A percentile compares a stretch with the other conserved stretches of the same genome.
Conservation (phyloP, 2,329 filamentous ascomycete species). For the Lachnellula occidentalis region DNA sequence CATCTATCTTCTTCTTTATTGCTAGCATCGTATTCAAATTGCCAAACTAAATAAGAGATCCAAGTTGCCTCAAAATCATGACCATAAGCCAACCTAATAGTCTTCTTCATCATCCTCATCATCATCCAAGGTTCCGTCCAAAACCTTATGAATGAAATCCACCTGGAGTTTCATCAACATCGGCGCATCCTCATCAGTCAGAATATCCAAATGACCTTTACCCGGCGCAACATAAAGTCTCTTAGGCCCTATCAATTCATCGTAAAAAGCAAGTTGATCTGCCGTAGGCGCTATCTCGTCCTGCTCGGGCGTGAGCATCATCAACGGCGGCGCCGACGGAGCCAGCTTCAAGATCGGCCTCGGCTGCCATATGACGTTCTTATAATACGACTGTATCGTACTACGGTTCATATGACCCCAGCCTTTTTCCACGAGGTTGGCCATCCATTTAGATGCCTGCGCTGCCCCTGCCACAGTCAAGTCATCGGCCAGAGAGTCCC, state of each 20-base stretch:
- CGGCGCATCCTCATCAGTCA: slow-evolving; percentile 12
- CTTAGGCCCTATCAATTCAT: slow-evolving; percentile 9
- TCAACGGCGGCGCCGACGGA: slow-evolving; percentile 4
- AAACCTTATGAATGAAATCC: background rate
- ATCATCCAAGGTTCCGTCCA: background rate
- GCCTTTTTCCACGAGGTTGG: no score
- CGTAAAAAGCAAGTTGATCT: slow-evolving; percentile 3
- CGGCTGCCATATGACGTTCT: slow-evolving; percentile 4
- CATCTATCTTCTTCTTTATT: no score
- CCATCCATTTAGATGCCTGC: no score
- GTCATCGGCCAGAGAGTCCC: no score
- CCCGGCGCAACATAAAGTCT: slow-evolving; percentile 7
- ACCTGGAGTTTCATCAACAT: slow-evolving; percentile 9
- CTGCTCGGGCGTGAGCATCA: slow-evolving; percentile 4
- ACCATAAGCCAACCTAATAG: no score
- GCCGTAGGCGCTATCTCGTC: slow-evolving; percentile 2
- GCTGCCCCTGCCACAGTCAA: no score
- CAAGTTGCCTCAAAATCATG: no score
- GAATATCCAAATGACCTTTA: slow-evolving; percentile 19
- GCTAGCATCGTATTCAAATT: no score
- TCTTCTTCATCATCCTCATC: background rate
- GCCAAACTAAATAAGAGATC: no score
- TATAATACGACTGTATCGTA: slow-evolving; percentile 7
- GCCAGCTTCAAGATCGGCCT: background rate
- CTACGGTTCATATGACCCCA: no score